Conservation (phyloP, 805 yeast species). For the Metschnikowia peoriensis region DNA sequence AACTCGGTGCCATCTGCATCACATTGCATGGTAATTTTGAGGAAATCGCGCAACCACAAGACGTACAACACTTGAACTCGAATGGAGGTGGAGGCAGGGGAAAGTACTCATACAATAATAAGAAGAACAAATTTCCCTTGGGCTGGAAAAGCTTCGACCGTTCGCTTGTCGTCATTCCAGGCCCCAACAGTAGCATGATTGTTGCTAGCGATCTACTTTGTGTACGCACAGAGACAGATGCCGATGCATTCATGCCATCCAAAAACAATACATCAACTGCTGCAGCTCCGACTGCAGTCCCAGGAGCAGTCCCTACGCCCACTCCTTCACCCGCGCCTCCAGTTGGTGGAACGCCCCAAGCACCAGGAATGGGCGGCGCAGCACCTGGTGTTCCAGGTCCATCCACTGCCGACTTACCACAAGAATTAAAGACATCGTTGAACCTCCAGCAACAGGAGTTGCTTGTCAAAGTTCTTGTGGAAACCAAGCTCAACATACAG, state of each 20-base stretch:
- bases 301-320: constrained; percentile 14
- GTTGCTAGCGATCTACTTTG: constrained; percentile 83
- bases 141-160: constrained; percentile 82
- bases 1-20: constrained; percentile 73
- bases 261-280: constrained; percentile 12
- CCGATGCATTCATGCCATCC: constrained; percentile 18
- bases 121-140: constrained; percentile 36
- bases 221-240: constrained; percentile 33
- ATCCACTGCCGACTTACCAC: constrained; percentile 47
- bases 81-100: constrained; percentile 16
- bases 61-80: constrained; percentile 21
- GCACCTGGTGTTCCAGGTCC: constrained; percentile 11
- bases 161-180: constrained; percentile 71
- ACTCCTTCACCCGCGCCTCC: constrained; percentile 9
- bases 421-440: constrained; percentile 52
- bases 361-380: neutral
- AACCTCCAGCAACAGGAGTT: constrained; percentile 59
- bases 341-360: neutral
- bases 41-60: constrained; percentile 61
- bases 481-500: constrained; percentile 75
- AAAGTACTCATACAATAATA: constrained; percentile 18
- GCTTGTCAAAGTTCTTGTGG: constrained; percentile 60
- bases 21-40: constrained; percentile 81
- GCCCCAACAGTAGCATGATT: constrained; percentile 65
- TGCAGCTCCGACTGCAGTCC: constrained; percentile 12